Conservation (phyloP, 2,329 filamentous ascomycete genomes). For the Paraphaeosphaeria sporulosa region DNA sequence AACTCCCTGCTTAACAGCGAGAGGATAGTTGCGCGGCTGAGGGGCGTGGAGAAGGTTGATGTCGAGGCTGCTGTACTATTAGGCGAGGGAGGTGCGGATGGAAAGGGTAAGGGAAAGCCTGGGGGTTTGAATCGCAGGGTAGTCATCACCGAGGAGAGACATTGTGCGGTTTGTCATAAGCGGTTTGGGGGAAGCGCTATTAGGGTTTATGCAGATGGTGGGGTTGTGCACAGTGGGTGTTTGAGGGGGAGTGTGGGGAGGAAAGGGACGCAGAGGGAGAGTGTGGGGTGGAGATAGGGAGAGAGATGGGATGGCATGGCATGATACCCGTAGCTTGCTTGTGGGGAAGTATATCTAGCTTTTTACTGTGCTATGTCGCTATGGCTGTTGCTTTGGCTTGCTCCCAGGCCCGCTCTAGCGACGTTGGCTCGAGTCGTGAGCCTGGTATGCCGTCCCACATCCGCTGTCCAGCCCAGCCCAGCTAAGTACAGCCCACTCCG, state of each 20-base stretch:
- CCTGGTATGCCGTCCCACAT: too few species aligned
- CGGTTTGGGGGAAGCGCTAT: slow-evolving; percentile 90
- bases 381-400: too few species aligned
- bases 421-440: too few species aligned
- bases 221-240: slow-evolving; percentile 60
- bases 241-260: slow-evolving; percentile 44
- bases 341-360: background rate
- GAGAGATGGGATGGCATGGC: background rate
- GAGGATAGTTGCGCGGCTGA: slow-evolving; percentile 76
- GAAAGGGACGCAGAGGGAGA: slow-evolving; percentile 10
- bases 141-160: slow-evolving; percentile 83
- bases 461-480: too few species aligned
- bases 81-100: slow-evolving; percentile 67
- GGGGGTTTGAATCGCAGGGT: slow-evolving; percentile 72
- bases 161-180: slow-evolving; percentile 94
- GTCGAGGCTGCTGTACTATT: slow-evolving; percentile 77
- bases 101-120: slow-evolving; percentile 59
- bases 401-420: too few species aligned
- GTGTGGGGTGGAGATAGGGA: background rate
- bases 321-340: slow-evolving; percentile 9
- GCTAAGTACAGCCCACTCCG: too few species aligned
- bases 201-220: slow-evolving; percentile 79
- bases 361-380: background rate
- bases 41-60: slow-evolving; percentile 80
- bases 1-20: slow-evolving; percentile 83